Evolutionary conservation across 345 rosid genomes (phyloP).

Genomic region (Eutrema yunnanense): DNA sequence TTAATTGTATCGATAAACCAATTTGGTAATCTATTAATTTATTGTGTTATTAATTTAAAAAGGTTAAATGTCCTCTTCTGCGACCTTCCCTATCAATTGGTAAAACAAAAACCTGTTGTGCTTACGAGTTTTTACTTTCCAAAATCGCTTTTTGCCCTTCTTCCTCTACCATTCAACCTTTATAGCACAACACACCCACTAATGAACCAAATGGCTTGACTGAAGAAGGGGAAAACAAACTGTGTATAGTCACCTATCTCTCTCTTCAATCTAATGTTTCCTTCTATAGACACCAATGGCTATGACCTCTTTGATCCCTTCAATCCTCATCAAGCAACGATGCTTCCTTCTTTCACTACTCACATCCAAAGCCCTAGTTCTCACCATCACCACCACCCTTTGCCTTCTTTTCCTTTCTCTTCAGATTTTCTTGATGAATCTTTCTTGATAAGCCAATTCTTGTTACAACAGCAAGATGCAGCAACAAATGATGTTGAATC

Average conservation of each 20-base stretch:
- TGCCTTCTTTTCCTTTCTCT: slow-evolving; percentile 14
- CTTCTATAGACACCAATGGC: slow-evolving; percentile 32
- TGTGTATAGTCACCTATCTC: slow-evolving; percentile 3
- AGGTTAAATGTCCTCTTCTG: too few relatives aligned
- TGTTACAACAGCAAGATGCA: slow-evolving; percentile 21
- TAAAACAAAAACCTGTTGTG: background rate
- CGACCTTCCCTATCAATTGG: too few relatives aligned
- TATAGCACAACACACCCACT: slow-evolving; percentile 22
- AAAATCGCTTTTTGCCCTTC: slow-evolving; percentile 13
- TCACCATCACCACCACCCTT: background rate
- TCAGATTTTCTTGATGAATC: slow-evolving; percentile 19
- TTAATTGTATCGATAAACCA: too few relatives aligned
- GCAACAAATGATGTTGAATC: background rate
- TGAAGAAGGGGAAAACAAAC: slow-evolving; percentile 4
- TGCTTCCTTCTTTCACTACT: slow-evolving; percentile 25
- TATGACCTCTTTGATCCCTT: slow-evolving; percentile 27
- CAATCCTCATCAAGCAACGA: slow-evolving; percentile 8
- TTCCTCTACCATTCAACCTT: slow-evolving; percentile 12
- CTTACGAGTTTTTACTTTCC: background rate
- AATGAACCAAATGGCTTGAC: slow-evolving; percentile 10
- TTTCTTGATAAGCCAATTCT: slow-evolving; percentile 17
- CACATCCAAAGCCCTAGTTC: slow-evolving; percentile 28
- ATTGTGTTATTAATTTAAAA: too few relatives aligned
- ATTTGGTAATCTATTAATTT: too few relatives aligned
- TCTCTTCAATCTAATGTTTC: slow-evolving; percentile 29